Base-by-base conservation (phyloP, 495 filamentous ascomycete species). In the Aspergillus coremiiformis region DNA sequence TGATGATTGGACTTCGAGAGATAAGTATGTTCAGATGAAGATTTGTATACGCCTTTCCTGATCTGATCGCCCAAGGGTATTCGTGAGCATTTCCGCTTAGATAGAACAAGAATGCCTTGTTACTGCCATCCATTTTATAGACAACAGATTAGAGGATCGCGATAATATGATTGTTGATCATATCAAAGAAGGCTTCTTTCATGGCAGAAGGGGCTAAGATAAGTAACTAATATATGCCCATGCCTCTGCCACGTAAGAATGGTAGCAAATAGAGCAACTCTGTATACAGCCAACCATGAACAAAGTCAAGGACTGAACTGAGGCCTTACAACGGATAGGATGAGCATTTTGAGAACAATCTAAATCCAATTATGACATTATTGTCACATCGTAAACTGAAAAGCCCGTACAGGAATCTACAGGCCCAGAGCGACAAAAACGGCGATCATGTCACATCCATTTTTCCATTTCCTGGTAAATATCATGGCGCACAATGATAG, bases 401-500 rank as follows among this genome's bases (percentile, higher is more conserved):
- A 14, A 41, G 21, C 15, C 15, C 17, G 37, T n/a, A 20, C 20
- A 44, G 41, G 26, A 51, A 53, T 56, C 55, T 62, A 62, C 60
- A 57, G 32, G 32, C 30, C 41, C n/a, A 49, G 41, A 39, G 37
- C 37, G 27, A 33, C 29, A 30, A 44, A 24, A 50, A 15, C 44
- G 41, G 26, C 51, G 12, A 55, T 59, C 56, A 59, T 59, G 54
- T 63, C 48, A 53, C 48, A 52, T 57, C 48, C 53, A 57, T 57
- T 57, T 53, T 61, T 54, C 50, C 53, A 53, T 61, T 59, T 57
- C 50, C 37, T 52, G 50, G 49, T 54, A 32, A 53, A 52, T 47
- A 59, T 48, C 49, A 57, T 53, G 62, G 58, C 54, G 51, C 48
- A 52, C 50, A 56, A 53, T 60, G 59, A 60, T 49, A 57, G 44